Conservation (phyloP, 805 yeast species). For the Teunomyces stri region DNA sequence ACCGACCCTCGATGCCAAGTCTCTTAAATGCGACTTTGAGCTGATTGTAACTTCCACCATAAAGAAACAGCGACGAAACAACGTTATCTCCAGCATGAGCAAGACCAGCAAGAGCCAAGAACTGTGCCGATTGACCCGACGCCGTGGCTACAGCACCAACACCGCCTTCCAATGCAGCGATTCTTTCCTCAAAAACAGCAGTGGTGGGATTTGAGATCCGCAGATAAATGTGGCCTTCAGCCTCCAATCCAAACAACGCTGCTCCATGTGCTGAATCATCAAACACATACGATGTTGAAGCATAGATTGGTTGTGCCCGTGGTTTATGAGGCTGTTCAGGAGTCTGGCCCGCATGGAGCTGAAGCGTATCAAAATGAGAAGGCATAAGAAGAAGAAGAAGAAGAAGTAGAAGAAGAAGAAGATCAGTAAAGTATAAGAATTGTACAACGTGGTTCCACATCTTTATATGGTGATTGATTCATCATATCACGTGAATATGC, state of each 20-base stretch:
- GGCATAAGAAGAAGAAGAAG: slow-evolving; percentile 30
- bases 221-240: slow-evolving; percentile 83
- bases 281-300: slow-evolving; percentile 87
- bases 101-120: slow-evolving; percentile 75
- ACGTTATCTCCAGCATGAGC: slow-evolving; percentile 90
- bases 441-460: background rate
- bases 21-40: slow-evolving; percentile 90
- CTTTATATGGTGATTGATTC: background rate
- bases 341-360: slow-evolving; percentile 92
- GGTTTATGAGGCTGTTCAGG: slow-evolving; percentile 64
- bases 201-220: slow-evolving; percentile 92
- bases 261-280: slow-evolving; percentile 91
- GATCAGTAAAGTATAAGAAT: too few relatives aligned
- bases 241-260: slow-evolving; percentile 78
- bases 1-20: slow-evolving; percentile 80
- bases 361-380: slow-evolving; percentile 83
- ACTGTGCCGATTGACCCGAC: slow-evolving; percentile 98
- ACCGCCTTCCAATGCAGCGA: slow-evolving; percentile 92
- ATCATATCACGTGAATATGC: background rate
- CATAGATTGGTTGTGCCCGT: slow-evolving; percentile 92
- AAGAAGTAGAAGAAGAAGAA: too few relatives aligned
- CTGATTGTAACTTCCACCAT: slow-evolving; percentile 97
- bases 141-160: slow-evolving; percentile 84
- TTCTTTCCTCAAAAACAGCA: slow-evolving; percentile 85
- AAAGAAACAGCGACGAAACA: slow-evolving; percentile 78